Conservation (phyloP, 1,139 yeast species). For the Chernovozyma sophiae-reginae region DNA sequence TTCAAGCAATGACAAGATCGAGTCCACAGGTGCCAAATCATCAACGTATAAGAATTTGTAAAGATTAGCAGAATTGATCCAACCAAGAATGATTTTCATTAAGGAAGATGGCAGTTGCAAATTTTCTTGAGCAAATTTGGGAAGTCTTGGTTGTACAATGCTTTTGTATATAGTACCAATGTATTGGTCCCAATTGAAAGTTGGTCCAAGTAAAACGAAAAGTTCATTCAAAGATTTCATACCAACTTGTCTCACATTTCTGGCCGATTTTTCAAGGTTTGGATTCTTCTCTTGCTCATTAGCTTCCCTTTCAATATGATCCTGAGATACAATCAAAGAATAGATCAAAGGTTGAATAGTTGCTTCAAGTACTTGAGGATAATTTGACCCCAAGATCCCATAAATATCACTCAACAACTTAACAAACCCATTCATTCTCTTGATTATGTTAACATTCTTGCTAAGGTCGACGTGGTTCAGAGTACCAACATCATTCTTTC, state of each 20-base stretch:
- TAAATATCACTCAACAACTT: slow-evolving; percentile 64
- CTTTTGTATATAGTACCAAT: slow-evolving; percentile 47
- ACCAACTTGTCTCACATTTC: slow-evolving; percentile 57
- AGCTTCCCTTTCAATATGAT: slow-evolving; percentile 24
- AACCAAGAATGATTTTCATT: slow-evolving; percentile 58
- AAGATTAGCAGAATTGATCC: slow-evolving; percentile 53
- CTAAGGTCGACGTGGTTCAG: too few relatives aligned
- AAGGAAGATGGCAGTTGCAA: slow-evolving; percentile 79
- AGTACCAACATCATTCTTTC: not conserved
- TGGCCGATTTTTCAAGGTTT: slow-evolving; percentile 27
- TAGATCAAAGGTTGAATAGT: slow-evolving; percentile 60
- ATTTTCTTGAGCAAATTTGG: slow-evolving; percentile 67
- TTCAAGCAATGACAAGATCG: slow-evolving; percentile 53
- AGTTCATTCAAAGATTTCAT: slow-evolving; percentile 52
- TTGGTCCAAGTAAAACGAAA: slow-evolving; percentile 45
- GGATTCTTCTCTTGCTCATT: slow-evolving; percentile 13
- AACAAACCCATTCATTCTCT: slow-evolving; percentile 67
- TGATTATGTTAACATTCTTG: slow-evolving; percentile 22
- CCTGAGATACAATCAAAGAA: slow-evolving; percentile 54
- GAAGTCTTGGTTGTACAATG: slow-evolving; percentile 65
- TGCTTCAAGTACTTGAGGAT: slow-evolving; percentile 44
- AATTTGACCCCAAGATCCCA: slow-evolving; percentile 58
- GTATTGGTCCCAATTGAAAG: slow-evolving; percentile 53
- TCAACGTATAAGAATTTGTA: slow-evolving; percentile 54
- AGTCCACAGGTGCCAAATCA: slow-evolving; percentile 49